A percentile compares a stretch with the other conserved stretches of the same genome.
These are phyloP conservation scores for Fusarium goolgardi DNA, from an alignment of 2,329 filamentous ascomycete species.

Conservation along the genomic window DNA sequence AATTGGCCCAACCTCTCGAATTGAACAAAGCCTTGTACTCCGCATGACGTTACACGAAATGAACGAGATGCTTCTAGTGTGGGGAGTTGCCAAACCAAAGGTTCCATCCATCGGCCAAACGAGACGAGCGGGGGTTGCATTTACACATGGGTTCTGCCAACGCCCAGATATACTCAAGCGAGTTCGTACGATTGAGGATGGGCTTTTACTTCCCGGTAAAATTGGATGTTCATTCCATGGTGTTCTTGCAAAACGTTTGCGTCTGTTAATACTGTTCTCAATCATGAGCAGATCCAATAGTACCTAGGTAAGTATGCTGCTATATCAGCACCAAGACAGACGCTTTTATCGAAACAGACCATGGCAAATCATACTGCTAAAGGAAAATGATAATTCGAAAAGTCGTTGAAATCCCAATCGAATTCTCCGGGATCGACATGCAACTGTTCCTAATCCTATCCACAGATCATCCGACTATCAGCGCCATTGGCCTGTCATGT, in stretches of 20 bases:
- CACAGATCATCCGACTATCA: constrained; percentile 3
- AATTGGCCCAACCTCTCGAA: constrained; percentile 28
- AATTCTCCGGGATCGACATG: constrained; percentile 41
- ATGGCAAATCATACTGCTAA: constrained; percentile 6
- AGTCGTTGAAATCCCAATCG: constrained; percentile 12
- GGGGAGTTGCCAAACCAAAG: constrained; percentile 27
- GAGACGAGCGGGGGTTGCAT: constrained; percentile 22
- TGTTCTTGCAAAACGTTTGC: background rate
- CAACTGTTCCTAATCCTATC: constrained; percentile 8
- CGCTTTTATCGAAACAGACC: constrained; percentile 3
- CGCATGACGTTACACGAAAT: constrained; percentile 38
- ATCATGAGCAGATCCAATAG: background rate
- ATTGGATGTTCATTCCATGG: background rate
- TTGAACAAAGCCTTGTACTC: constrained; percentile 11
- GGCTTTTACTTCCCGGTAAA: constrained; percentile 7
- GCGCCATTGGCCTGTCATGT: constrained; percentile 13
- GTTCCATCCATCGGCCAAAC: constrained; percentile 25
- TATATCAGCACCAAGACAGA: background rate
- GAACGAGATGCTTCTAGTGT: constrained; percentile 27
- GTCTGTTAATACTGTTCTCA: constrained; percentile 1
- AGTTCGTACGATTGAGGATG: constrained; percentile 8
- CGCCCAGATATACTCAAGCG: constrained; percentile 14
- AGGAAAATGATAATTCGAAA: constrained; percentile 13
- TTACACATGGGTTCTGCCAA: constrained; percentile 23
- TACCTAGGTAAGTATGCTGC: background rate